A percentile compares a stretch with the other conserved stretches of the same genome.
These are phyloP conservation scores for Kernera saxatilis DNA, from an alignment of 345 rosid genomes.

Conservation along the genomic window DNA sequence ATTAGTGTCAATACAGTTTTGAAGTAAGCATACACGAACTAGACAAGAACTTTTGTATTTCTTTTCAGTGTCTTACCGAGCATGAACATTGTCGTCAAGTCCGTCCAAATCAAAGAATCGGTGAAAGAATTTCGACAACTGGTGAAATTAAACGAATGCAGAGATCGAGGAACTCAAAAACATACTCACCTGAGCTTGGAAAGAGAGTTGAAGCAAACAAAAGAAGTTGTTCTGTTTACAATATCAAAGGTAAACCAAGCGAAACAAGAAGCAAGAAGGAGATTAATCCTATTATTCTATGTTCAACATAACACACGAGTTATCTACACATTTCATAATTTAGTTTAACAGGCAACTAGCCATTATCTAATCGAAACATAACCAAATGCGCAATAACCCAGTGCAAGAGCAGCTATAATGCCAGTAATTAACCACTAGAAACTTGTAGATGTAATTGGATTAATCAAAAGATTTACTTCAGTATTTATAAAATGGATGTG, in stretches of 20 bases:
- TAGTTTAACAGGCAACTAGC: neutral
- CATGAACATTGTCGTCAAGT: too few relatives aligned
- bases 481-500: neutral
- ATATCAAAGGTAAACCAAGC: neutral
- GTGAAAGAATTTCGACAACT: neutral
- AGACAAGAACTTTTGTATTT: too few relatives aligned
- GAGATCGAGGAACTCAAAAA: neutral
- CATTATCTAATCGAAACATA: neutral
- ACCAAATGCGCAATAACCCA: neutral
- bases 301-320: neutral
- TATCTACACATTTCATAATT: neutral
- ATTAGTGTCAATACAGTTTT: too few relatives aligned
- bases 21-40: too few relatives aligned
- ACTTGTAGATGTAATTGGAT: neutral
- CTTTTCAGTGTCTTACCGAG: too few relatives aligned
- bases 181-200: neutral
- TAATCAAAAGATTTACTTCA: neutral
- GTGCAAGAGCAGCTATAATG: neutral
- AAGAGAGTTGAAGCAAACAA: neutral
- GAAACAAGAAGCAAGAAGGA: neutral
- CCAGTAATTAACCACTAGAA: neutral
- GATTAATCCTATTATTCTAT: neutral
- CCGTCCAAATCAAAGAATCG: neutral
- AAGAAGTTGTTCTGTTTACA: neutral
- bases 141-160: neutral